phyloP scores from a whole-genome alignment of 2,329 filamentous ascomycete genomes.

The Juglanconis juglandina region DNA sequence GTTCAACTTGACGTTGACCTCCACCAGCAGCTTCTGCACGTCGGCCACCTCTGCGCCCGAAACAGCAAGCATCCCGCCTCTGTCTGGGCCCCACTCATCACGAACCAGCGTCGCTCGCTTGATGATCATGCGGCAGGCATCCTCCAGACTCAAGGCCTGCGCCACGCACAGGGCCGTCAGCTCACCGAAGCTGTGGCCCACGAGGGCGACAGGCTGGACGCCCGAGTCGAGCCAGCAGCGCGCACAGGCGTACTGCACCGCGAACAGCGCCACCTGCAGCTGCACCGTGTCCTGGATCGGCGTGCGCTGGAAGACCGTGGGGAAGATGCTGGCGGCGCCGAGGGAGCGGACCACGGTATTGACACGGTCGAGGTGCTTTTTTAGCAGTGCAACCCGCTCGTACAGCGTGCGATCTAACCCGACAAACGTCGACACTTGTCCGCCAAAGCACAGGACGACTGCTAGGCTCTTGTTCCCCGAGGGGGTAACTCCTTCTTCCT shows the following conservation, averaged over 20 bases:
- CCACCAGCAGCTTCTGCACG: background rate
- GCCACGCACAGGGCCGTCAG: conserved; percentile 37
- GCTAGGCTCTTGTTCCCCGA: background rate
- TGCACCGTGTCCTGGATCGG: conserved; percentile 24
- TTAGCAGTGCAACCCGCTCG: conserved; percentile 22
- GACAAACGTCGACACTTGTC: conserved; percentile 29
- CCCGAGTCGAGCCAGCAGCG: conserved; percentile 35
- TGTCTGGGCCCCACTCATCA: conserved; percentile 33
- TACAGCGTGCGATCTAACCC: conserved; percentile 29
- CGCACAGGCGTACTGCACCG: conserved; percentile 36
- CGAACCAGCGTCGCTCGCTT: conserved; percentile 29
- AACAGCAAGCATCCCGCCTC: conserved; percentile 37
- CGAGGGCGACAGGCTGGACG: conserved; percentile 23
- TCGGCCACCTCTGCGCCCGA: background rate
- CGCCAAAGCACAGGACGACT: conserved; percentile 10
- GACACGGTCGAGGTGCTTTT: conserved; percentile 23
- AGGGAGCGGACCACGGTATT: conserved; percentile 14
- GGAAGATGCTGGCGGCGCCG: conserved; percentile 28
- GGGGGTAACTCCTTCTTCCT: background rate
- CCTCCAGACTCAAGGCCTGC: conserved; percentile 27
- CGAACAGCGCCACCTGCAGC: conserved; percentile 39
- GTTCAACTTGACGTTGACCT: background rate
- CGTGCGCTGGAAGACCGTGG: conserved; percentile 28
- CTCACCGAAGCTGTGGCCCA: conserved; percentile 43
- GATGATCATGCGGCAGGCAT: conserved; percentile 28